Evolutionary conservation across 768 basidiomycete species (phyloP).

Genomic region (Lactarius hengduanensis): DNA sequence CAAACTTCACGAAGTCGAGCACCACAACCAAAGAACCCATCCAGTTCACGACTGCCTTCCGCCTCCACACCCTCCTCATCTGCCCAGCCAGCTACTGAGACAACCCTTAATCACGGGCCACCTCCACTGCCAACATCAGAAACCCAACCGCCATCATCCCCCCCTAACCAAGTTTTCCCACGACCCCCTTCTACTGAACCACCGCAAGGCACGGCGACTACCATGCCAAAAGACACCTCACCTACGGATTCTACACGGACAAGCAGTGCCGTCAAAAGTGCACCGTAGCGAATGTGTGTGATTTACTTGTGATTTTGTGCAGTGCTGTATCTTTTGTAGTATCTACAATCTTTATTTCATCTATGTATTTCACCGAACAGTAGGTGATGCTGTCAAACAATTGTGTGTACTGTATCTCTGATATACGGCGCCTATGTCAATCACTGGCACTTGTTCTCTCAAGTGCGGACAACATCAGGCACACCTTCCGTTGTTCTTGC

Average conservation of each 20-base stretch:
- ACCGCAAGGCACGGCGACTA: slow-evolving; percentile 4
- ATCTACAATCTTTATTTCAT: slow-evolving; percentile 24
- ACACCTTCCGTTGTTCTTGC: too few relatives aligned
- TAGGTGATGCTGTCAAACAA: not conserved
- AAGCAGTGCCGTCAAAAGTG: slow-evolving; percentile 1
- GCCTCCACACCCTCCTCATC: not conserved
- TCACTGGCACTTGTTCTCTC: too few relatives aligned
- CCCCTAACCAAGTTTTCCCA: not conserved
- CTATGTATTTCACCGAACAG: slow-evolving; percentile 5
- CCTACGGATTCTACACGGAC: slow-evolving; percentile 1
- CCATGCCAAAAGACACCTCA: slow-evolving; percentile 1
- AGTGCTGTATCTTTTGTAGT: slow-evolving; percentile 27
- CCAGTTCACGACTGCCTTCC: not conserved
- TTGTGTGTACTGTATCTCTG: not conserved
- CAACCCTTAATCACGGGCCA: slow-evolving; percentile 2
- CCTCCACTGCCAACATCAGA: slow-evolving; percentile 4
- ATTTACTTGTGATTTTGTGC: not conserved
- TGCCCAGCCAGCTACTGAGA: not conserved
- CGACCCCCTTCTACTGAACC: not conserved
- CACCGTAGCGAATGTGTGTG: slow-evolving; percentile 7
- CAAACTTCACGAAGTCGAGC: slow-evolving; percentile 5
- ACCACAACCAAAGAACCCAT: not conserved
- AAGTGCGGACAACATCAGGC: too few relatives aligned
- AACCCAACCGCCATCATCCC: not conserved
- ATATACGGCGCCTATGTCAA: too few relatives aligned